phyloP scores from a whole-genome alignment of 2,329 filamentous ascomycete genomes.

The Ophiostoma tasmaniense region DNA sequence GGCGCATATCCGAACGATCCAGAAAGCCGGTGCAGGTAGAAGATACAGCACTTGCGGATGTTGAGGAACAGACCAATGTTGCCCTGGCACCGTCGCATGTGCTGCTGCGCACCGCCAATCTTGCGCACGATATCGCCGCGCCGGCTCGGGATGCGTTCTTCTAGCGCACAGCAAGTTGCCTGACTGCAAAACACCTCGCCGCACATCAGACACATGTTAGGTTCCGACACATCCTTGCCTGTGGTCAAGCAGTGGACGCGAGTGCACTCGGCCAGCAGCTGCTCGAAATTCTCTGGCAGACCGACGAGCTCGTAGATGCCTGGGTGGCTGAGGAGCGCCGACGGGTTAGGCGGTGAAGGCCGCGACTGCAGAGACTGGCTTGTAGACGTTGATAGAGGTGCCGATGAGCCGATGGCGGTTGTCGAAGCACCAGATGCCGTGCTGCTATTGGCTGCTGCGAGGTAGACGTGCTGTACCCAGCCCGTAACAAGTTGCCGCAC shows the following conservation, averaged over 20 bases:
- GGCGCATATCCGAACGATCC: slow-evolving; percentile 83
- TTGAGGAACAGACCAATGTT: slow-evolving; percentile 93
- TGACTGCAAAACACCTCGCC: slow-evolving; percentile 96
- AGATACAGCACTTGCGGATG: slow-evolving; percentile 87
- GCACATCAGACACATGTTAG: slow-evolving; percentile 87
- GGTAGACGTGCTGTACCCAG: slow-evolving; percentile 59
- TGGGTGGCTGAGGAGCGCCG: slow-evolving; percentile 62
- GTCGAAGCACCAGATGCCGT: background rate
- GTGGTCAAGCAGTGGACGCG: slow-evolving; percentile 76
- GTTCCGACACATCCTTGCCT: slow-evolving; percentile 83
- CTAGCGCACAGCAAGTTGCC: slow-evolving; percentile 77
- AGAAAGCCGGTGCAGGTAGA: slow-evolving; percentile 73
- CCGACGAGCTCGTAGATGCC: slow-evolving; percentile 91
- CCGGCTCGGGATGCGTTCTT: slow-evolving; percentile 39
- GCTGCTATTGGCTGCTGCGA: slow-evolving; percentile 22
- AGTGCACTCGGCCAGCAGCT: slow-evolving; percentile 84
- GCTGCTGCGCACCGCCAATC: slow-evolving; percentile 81
- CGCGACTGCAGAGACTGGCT: background rate
- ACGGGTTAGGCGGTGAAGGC: slow-evolving; percentile 24
- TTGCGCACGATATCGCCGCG: slow-evolving; percentile 24
- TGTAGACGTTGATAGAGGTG: background rate
- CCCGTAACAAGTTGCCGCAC: slow-evolving; percentile 41
- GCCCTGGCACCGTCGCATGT: slow-evolving; percentile 70
- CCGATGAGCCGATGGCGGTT: background rate
- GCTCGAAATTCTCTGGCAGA: slow-evolving; percentile 84